A percentile compares a stretch with the other conserved stretches of the same genome.
phyloP scores from a whole-genome alignment of 2,329 filamentous ascomycete species.

The Coleophoma crateriformis region DNA sequence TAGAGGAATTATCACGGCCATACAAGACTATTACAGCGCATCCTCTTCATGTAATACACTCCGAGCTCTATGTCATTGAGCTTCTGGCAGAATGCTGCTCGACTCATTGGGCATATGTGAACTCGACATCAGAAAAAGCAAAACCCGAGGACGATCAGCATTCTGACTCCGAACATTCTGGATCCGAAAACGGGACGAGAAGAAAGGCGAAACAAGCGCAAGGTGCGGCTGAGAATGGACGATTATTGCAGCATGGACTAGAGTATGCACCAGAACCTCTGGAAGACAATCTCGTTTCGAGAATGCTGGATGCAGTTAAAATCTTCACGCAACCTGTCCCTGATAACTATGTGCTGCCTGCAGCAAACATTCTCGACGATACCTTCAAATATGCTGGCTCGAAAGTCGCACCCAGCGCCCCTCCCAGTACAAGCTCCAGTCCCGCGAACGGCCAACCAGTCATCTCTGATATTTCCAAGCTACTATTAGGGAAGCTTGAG shows the following conservation, averaged over 20 bases:
- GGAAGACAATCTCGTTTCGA: constrained; percentile 44
- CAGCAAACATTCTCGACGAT: constrained; percentile 52
- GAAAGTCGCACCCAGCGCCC: constrained; percentile 1
- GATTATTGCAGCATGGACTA: constrained; percentile 19
- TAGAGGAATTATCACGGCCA: constrained; percentile 52
- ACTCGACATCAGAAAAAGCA: constrained; percentile 15
- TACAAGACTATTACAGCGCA: constrained; percentile 46
- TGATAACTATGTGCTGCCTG: constrained; percentile 49
- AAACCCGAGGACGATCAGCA: constrained; percentile 11
- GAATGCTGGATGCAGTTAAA: constrained; percentile 50
- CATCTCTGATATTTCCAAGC: constrained; percentile 19
- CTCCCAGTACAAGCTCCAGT: neutral
- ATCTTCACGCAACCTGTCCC: constrained; percentile 52
- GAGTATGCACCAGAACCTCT: constrained; percentile 28
- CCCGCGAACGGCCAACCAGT: constrained; percentile 4
- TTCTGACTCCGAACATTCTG: constrained; percentile 17
- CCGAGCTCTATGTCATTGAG: constrained; percentile 59
- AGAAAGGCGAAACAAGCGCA: neutral
- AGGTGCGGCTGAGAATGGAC: constrained; percentile 12
- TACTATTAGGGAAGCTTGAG: constrained; percentile 24
- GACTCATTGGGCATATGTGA: constrained; percentile 49
- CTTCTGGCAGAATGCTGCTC: constrained; percentile 61
- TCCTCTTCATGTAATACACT: constrained; percentile 54
- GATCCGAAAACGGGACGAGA: constrained; percentile 10
- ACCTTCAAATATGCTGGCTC: constrained; percentile 13